Conservation (phyloP, 2,329 filamentous ascomycete genomes). For the Microsporum ferrugineum region DNA sequence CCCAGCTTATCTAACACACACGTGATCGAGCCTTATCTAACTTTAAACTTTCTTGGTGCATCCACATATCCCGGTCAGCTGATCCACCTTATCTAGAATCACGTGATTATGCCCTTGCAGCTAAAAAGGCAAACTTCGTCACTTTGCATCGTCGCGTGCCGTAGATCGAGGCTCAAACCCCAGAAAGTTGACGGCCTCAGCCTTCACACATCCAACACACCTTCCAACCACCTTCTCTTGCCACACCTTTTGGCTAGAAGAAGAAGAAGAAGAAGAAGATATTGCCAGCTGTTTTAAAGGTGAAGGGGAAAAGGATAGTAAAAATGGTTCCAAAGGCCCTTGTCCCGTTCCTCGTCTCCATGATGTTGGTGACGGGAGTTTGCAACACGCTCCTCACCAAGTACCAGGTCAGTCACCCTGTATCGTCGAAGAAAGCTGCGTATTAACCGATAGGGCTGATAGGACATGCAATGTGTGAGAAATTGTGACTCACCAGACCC, state of each 20-base stretch:
- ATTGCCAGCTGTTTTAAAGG: not conserved
- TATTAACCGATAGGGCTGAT: constrained; percentile 58
- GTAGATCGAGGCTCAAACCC: not conserved
- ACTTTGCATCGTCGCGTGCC: not conserved
- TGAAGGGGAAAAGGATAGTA: not conserved
- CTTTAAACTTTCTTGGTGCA: not conserved
- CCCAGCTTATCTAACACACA: not conserved
- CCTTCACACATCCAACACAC: not conserved
- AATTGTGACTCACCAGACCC: constrained; percentile 66
- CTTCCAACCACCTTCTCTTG: not conserved
- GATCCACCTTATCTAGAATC: not conserved
- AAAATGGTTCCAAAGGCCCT: constrained; percentile 59
- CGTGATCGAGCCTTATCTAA: not conserved
- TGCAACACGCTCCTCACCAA: constrained; percentile 97
- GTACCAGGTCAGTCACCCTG: constrained; percentile 57
- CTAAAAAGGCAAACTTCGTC: not conserved
- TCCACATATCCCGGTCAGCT: not conserved
- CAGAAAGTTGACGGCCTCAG: not conserved
- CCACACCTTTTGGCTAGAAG: not conserved
- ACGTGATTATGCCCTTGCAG: not conserved
- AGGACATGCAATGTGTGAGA: constrained; percentile 92
- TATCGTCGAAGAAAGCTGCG: constrained; percentile 52
- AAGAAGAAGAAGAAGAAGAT: not conserved
- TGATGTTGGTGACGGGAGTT: constrained; percentile 94
- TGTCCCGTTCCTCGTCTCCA: constrained; percentile 75